Base-by-base conservation (phyloP, 768 basidiomycete genomes). In the Leccinum barrowsii region DNA sequence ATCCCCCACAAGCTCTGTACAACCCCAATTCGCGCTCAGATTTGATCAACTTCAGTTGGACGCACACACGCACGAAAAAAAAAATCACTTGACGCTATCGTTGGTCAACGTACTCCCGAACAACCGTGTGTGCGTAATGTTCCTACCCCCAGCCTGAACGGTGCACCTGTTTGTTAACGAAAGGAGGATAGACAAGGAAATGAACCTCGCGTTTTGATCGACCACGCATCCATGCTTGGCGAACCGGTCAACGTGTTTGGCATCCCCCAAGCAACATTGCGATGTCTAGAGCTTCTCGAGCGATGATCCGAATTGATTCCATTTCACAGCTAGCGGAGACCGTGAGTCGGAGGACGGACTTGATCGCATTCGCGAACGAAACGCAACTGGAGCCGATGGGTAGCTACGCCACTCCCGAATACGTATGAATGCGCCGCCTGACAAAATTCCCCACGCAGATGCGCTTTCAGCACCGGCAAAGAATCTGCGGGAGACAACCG, bases 181-280 rank as follows among this genome's bases (percentile, higher is more conserved):
- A 26, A 83, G 37, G 82, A 86, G 50, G 84, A 83, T 21, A 82
- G 78, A 63, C 80, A 76, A 65, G 84, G 84, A 80, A 87, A 88
- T 42, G 89, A 90, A 62, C 85, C 84, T 7, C 73, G 84, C 56
- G 73, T 84, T 42, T 63, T 80, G 52, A 83, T 89, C 48, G 83
- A 85, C 15, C 76, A 76, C 42, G 87, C 82, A 34, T 77, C 77
- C n/a, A 82, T 92, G 63, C 91, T 91, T 12, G 83, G 84, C 6
- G 90, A 92, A 65, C 91, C 90, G 12, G 89, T 93, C 52, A 92
- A 92, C 66, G 89, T 87, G 22, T 93, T 92, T 73, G 91, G 91
- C 5, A 90, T 93, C 54, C 90, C 91, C 5, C 90, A 92, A 68
- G 90, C 89, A 3, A 91, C 92, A 15, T 92, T 92, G 92, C 79